Conservation (phyloP, 2,329 filamentous ascomycete genomes). For the Phialocephala subalpina region DNA sequence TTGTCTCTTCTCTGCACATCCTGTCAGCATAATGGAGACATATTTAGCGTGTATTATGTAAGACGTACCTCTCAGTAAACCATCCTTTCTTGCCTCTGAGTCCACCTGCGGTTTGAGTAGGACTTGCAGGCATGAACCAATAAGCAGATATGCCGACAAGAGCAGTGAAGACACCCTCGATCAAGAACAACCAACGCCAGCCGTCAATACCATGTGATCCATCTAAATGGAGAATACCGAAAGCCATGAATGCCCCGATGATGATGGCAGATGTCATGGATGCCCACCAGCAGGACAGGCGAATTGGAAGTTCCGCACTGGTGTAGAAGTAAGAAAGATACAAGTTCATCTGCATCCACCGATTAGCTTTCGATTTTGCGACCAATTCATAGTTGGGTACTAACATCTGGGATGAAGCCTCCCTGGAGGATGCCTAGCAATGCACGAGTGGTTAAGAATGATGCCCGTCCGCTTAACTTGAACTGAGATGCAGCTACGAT, state of each 20-base stretch:
- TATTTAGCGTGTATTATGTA: slow-evolving; percentile 63
- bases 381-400: neutral
- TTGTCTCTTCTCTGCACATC: slow-evolving; percentile 56
- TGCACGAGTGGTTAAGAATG: slow-evolving; percentile 52
- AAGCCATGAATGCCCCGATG: slow-evolving; percentile 61
- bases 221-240: slow-evolving; percentile 58
- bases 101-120: slow-evolving; percentile 47
- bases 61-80: slow-evolving; percentile 68
- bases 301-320: slow-evolving; percentile 48
- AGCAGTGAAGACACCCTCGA: slow-evolving; percentile 38
- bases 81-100: slow-evolving; percentile 68
- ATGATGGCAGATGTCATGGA: slow-evolving; percentile 54
- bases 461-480: slow-evolving; percentile 50
- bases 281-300: slow-evolving; percentile 70
- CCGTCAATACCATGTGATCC: slow-evolving; percentile 52
- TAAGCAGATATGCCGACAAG: slow-evolving; percentile 31
- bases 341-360: slow-evolving; percentile 40
- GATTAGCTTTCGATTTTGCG: neutral
- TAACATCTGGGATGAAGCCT: neutral
- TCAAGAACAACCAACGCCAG: slow-evolving; percentile 40
- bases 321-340: slow-evolving; percentile 83
- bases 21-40: slow-evolving; percentile 14
- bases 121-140: slow-evolving; percentile 35
- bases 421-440: slow-evolving; percentile 39
- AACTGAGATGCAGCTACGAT: slow-evolving; percentile 1